These are phyloP conservation scores for Penicillium nordicum DNA, from an alignment of 2,329 filamentous ascomycete species.

Conservation along the genomic window DNA sequence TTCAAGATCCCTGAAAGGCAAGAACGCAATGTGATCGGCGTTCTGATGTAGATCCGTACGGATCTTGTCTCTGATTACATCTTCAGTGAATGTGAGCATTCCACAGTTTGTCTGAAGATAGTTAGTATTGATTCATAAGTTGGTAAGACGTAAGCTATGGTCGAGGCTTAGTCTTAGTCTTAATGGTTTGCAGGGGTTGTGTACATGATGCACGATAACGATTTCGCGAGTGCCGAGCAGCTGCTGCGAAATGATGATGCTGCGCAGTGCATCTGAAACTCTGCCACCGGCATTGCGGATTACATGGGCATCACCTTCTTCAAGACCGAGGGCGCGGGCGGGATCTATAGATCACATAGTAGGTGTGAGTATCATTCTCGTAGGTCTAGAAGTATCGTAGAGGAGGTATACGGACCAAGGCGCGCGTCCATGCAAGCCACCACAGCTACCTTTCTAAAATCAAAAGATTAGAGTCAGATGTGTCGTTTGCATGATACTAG, in stretches of 20 bases:
- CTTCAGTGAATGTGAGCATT: constrained; percentile 65
- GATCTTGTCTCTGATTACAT: constrained; percentile 60
- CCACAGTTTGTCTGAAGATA: constrained; percentile 60
- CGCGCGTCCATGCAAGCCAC: constrained; percentile 83
- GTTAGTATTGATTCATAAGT: neutral
- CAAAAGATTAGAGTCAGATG: neutral
- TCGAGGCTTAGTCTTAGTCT: neutral
- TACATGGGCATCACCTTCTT: constrained; percentile 73
- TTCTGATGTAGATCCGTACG: constrained; percentile 50
- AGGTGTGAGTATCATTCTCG: neutral
- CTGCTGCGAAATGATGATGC: constrained; percentile 74
- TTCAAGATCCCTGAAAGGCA: constrained; percentile 63
- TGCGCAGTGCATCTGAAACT: constrained; percentile 67
- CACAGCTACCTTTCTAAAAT: constrained; percentile 30
- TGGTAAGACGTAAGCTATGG: neutral
- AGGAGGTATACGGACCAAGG: constrained; percentile 20
- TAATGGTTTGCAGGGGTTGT: neutral
- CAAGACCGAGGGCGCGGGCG: constrained; percentile 64
- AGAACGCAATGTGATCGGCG: constrained; percentile 55
- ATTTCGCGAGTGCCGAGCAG: constrained; percentile 74
- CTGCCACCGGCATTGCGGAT: constrained; percentile 71
- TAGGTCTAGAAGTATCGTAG: neutral
- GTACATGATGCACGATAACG: constrained; percentile 54
- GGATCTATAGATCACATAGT: constrained; percentile 51
- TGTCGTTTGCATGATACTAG: neutral